Base-by-base conservation (phyloP, 2,329 filamentous ascomycete species). In the Penicillium sp. region DNA sequence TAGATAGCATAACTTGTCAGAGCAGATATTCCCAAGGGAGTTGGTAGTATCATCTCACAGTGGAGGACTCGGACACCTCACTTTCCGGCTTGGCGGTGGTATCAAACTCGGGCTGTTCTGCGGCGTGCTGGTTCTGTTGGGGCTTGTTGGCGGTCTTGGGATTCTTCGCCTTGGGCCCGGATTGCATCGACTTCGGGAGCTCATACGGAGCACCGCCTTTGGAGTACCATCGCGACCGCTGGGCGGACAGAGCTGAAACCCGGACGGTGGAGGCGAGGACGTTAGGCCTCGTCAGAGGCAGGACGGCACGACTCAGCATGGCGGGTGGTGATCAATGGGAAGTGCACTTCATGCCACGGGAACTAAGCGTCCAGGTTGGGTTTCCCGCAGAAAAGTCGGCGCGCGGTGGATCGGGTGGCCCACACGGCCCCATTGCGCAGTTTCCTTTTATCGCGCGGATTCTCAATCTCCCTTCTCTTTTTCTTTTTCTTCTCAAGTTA, bases 221-320 rank as follows among this genome's bases (percentile, higher is more conserved):
- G 39, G 62, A 62, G 45, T 68, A 71, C 51, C 51, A 69, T 48
- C 68, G 62, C 33, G 63, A 49, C 40, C 60, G 60, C 39, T 59
- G 53, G 34, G 55, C 50, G 20, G 64, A 50, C 42, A 65, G 33
- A 13, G 59, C 43, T 7, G 65, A 63, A 36, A 60, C 41, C 36
- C 64, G 63, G 47, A 62, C 50, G 41, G 64, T 53, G 37, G 63
- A 58, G 45, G 59, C 51, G 50, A 66, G 53, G 46, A 60, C 58
- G 49, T 63, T 65, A 36, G 62, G 62, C 67, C 68, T 71, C 58
- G 64, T 50, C 33, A 70, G 61, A 65, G 69, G 68, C 52, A 72
- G 55, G 39, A 66, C 59, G 44, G 67, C 64, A 56, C 69, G 69
- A 52, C 65, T 69, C 49, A 73, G 65, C 70, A 73, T 73, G 37